Evolutionary conservation across 2,329 filamentous ascomycete species (phyloP).

Genomic region (Proliferodiscus dingleyae): DNA sequence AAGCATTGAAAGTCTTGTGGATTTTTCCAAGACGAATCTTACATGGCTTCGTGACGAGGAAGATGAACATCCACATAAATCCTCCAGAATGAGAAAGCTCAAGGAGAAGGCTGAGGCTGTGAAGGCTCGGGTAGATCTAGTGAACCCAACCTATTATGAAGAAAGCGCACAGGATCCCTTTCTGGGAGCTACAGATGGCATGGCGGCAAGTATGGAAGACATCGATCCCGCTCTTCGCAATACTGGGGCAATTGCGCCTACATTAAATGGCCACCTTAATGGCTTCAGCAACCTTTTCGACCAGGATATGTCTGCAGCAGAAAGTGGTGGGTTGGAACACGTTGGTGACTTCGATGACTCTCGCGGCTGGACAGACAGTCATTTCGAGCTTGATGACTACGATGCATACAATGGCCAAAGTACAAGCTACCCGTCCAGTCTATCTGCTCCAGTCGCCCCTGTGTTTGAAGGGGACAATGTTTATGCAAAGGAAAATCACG

Average conservation of each 20-base stretch:
- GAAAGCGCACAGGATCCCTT: constrained; percentile 12
- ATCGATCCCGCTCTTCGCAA: constrained; percentile 28
- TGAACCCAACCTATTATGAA: constrained; percentile 22
- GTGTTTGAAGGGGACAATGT: constrained; percentile 13
- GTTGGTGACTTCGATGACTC: constrained; percentile 3
- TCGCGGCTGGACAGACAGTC: constrained; percentile 13
- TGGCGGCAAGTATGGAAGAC: constrained; percentile 19
- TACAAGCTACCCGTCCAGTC: constrained; percentile 20
- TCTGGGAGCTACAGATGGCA: constrained; percentile 3
- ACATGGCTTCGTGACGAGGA: constrained; percentile 66
- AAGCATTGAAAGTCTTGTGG: constrained; percentile 84
- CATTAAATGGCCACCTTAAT: constrained; percentile 6
- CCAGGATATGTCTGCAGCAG: constrained; percentile 1
- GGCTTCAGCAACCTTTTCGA: constrained; percentile 9
- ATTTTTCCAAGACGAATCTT: constrained; percentile 85
- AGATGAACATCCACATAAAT: constrained; percentile 43
- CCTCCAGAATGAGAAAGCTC: constrained; percentile 30
- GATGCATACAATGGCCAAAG: constrained; percentile 11
- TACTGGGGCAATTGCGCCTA: not conserved
- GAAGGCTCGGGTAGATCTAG: constrained; percentile 24
- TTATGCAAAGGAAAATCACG: constrained; percentile 24
- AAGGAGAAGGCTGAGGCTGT: constrained; percentile 31
- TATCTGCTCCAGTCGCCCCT: constrained; percentile 17
- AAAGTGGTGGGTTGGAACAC: constrained; percentile 7
- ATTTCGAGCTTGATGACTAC: constrained; percentile 22